Evolutionary conservation across 1,284 basidiomycete species (phyloP).

Genomic region (Rhodotorula glutinis): DNA sequence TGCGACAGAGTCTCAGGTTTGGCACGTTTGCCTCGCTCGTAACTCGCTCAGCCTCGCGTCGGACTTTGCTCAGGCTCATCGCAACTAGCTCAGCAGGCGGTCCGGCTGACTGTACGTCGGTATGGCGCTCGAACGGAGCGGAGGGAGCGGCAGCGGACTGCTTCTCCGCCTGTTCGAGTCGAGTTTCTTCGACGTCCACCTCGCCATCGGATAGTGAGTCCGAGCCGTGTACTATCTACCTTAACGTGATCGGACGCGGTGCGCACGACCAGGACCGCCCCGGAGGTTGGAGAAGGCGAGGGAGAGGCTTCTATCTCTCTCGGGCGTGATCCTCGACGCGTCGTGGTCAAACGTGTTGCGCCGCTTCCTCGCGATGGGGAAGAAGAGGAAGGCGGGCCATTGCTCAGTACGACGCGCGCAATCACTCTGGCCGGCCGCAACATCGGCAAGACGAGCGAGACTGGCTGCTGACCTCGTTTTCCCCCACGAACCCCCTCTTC

Average conservation of each 20-base stretch:
- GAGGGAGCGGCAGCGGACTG: constrained; percentile 22
- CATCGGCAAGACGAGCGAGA: not conserved
- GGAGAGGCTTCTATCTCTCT: not conserved
- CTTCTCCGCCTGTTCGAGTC: constrained; percentile 44
- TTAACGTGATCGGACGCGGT: too few species aligned
- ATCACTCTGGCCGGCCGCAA: too few species aligned
- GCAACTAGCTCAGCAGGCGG: too few species aligned
- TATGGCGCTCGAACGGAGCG: constrained; percentile 22
- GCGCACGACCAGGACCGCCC: not conserved
- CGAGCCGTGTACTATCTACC: too few species aligned
- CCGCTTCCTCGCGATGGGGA: not conserved
- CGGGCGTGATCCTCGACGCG: not conserved
- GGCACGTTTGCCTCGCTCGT: too few species aligned
- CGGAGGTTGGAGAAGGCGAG: not conserved
- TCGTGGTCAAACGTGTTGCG: not conserved
- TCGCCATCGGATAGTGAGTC: constrained; percentile 45
- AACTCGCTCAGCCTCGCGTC: too few species aligned
- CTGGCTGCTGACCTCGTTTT: not conserved
- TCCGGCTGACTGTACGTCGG: too few species aligned
- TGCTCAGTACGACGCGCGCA: not conserved
- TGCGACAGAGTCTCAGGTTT: too few species aligned
- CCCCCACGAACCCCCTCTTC: not conserved
- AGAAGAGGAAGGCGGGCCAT: not conserved
- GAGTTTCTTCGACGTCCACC: constrained; percentile 45
- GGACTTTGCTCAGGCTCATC: too few species aligned